Percentiles rank a stretch among this genome's conserved stretches.
Evolutionary conservation across 2,329 filamentous ascomycete species (phyloP).

Genomic region (Arthrocladium fulminans): DNA sequence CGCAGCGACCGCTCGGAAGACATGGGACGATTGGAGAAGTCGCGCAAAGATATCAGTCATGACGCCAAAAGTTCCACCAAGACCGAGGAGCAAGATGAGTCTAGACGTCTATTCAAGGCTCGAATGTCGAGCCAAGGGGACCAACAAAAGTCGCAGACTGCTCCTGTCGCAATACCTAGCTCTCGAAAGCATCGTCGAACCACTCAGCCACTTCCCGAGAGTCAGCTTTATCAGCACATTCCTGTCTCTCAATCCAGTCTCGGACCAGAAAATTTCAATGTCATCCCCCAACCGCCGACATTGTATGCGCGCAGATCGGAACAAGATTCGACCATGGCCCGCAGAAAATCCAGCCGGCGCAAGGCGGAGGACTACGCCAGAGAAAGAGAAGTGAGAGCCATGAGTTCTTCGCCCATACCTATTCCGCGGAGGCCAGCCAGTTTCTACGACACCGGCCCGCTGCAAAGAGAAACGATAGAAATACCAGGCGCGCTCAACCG

Average conservation of each 20-base stretch:
- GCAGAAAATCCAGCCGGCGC: slow-evolving; percentile 68
- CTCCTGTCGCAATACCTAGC: not conserved
- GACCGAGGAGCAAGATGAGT: not conserved
- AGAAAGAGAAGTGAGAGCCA: slow-evolving; percentile 79
- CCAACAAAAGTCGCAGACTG: not conserved
- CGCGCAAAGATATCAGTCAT: not conserved
- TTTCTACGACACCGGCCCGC: slow-evolving; percentile 47
- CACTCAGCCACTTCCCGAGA: not conserved
- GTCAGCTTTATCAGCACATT: slow-evolving; percentile 22
- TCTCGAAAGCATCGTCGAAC: not conserved
- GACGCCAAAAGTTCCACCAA: slow-evolving; percentile 1
- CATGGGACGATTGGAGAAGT: slow-evolving; percentile 1
- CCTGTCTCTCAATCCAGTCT: slow-evolving; percentile 30
- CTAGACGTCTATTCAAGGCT: slow-evolving; percentile 6
- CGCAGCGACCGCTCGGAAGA: not conserved
- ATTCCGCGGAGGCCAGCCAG: slow-evolving; percentile 56
- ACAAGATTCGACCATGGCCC: slow-evolving; percentile 48
- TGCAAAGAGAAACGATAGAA: slow-evolving; percentile 57
- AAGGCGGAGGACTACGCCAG: slow-evolving; percentile 66
- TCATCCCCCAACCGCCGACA: slow-evolving; percentile 41
- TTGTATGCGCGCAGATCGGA: slow-evolving; percentile 51
- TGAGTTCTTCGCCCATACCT: slow-evolving; percentile 62
- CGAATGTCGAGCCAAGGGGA: not conserved
- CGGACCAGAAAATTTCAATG: slow-evolving; percentile 32
- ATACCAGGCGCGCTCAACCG: slow-evolving; percentile 48